Conservation (phyloP, 2,329 filamentous ascomycete species). For the Ophiostoma australiae region DNA sequence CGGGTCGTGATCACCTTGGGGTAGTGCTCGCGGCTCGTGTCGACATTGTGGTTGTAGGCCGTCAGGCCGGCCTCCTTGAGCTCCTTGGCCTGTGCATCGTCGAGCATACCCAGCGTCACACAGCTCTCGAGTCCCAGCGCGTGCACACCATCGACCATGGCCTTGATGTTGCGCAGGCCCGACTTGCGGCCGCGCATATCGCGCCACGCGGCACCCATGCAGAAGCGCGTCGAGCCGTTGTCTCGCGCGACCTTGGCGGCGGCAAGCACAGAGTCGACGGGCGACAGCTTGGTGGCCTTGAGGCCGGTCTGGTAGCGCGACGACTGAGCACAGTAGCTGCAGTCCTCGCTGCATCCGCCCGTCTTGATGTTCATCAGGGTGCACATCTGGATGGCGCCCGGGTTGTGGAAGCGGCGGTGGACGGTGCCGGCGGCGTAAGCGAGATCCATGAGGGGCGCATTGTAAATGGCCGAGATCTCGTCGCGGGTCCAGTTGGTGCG, state of each 20-base stretch:
- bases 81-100: conserved; percentile 71
- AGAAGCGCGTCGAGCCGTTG: conserved; percentile 86
- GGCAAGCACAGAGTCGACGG: conserved; percentile 73
- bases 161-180: conserved; percentile 74
- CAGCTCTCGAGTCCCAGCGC: conserved; percentile 84
- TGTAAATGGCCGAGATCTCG: conserved; percentile 21
- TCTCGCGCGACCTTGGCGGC: conserved; percentile 72
- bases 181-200: conserved; percentile 91
- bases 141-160: conserved; percentile 77
- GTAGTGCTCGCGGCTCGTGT: conserved; percentile 86
- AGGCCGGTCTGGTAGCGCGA: conserved; percentile 75
- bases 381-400: conserved; percentile 81
- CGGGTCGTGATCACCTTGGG: conserved; percentile 80
- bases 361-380: conserved; percentile 97
- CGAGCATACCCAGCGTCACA: conserved; percentile 93
- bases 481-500: conserved; percentile 23
- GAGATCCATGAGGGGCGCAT: conserved; percentile 20
- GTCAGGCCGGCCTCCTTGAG: conserved; percentile 79
- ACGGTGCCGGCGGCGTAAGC: conserved; percentile 35
- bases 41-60: conserved; percentile 91
- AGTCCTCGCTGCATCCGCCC: conserved; percentile 86
- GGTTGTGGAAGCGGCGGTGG: conserved; percentile 81
- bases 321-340: conserved; percentile 87
- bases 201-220: conserved; percentile 91
- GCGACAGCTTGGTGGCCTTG: conserved; percentile 71